Evolutionary conservation across 768 basidiomycete genomes (phyloP).

Genomic region (Termitomyces sp.): DNA sequence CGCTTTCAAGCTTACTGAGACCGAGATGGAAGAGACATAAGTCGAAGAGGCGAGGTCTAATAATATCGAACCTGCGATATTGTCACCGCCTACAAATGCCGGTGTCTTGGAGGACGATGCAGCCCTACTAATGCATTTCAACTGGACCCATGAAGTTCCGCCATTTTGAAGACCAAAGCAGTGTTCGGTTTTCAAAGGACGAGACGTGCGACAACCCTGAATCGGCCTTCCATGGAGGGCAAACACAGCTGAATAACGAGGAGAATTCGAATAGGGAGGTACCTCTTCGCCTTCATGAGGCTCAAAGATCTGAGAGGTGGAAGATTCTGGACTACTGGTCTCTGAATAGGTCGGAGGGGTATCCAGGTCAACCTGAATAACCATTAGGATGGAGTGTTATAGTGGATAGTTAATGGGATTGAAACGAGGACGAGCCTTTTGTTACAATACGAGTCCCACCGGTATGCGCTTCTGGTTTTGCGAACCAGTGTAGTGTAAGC

Average conservation of each 20-base stretch:
- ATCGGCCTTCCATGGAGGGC: conserved; percentile 9
- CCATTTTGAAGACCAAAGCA: neutral
- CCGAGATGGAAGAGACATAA: conserved; percentile 21
- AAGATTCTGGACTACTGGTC: neutral
- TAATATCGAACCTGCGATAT: conserved; percentile 22
- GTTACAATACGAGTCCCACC: neutral
- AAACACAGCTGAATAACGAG: conserved; percentile 10
- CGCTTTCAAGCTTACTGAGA: conserved; percentile 17
- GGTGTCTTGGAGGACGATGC: conserved; percentile 15
- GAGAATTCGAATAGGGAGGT: neutral
- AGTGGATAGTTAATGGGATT: neutral
- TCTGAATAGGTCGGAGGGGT: conserved; percentile 1
- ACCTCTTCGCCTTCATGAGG: neutral
- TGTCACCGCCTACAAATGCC: conserved; percentile 18
- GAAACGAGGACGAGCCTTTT: neutral
- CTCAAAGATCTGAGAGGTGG: neutral
- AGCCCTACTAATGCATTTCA: conserved; percentile 20
- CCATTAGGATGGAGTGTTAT: neutral
- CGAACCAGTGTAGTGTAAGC: too few relatives aligned
- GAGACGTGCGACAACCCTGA: conserved; percentile 2
- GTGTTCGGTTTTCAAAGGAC: conserved; percentile 6
- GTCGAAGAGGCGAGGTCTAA: conserved; percentile 23
- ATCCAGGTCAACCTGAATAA: neutral
- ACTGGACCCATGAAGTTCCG: conserved; percentile 17
- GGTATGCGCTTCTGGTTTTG: neutral